Conservation (phyloP, 345 rosid genomes). For the Populus euphratica region DNA sequence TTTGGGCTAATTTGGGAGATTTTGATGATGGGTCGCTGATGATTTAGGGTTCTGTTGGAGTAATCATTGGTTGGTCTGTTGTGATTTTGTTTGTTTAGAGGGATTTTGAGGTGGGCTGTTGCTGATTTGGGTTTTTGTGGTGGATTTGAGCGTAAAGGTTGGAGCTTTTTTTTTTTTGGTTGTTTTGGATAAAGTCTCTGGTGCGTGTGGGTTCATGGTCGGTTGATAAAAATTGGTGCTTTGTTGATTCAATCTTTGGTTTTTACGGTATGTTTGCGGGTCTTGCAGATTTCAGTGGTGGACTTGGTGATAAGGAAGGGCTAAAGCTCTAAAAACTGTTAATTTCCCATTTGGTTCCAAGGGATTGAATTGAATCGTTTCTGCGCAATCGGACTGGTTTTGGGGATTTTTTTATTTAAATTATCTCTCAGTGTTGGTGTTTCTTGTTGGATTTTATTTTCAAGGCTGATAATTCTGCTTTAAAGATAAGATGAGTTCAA, state of each 20-base stretch:
- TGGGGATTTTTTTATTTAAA: neutral
- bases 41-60: slow-evolving; percentile 22
- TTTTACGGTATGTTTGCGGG: slow-evolving; percentile 10
- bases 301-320: slow-evolving; percentile 19
- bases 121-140: slow-evolving; percentile 20
- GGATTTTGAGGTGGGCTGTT: slow-evolving; percentile 19
- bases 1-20: slow-evolving; percentile 10
- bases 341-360: neutral
- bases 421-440: neutral
- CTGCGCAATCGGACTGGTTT: neutral
- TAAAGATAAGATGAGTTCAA: slow-evolving; percentile 62
- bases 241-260: neutral
- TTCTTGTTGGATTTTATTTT: slow-evolving; percentile 11
- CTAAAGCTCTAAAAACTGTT: slow-evolving; percentile 16
- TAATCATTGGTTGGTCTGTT: slow-evolving; percentile 17
- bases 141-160: slow-evolving; percentile 21
- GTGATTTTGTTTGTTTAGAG: slow-evolving; percentile 21
- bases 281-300: slow-evolving; percentile 20
- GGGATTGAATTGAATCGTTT: slow-evolving; percentile 5
- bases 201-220: slow-evolving; percentile 5
- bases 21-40: slow-evolving; percentile 24
- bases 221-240: neutral
- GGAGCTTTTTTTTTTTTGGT: slow-evolving; percentile 1
- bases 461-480: slow-evolving; percentile 32
- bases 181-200: slow-evolving; percentile 7